Evolutionary conservation across 202 grass and related monocot species (phyloP), one percentile per base, ranked within the genome.

Genomic region (Panicum hallii): DNA sequence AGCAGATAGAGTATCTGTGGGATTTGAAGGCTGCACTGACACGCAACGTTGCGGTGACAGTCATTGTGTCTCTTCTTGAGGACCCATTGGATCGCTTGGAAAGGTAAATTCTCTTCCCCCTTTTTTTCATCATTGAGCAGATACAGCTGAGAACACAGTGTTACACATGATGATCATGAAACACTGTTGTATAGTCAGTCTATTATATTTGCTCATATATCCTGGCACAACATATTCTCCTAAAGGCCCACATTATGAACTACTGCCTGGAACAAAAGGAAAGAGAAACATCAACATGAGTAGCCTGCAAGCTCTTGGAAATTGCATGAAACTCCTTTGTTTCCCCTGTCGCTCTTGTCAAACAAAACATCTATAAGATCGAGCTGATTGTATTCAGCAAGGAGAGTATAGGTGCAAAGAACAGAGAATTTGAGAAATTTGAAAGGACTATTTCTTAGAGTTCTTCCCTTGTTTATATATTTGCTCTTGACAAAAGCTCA

Each of bases 1-100:
- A 95, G 11, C 93, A 99, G 88, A 90, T 95, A 47, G 96, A 99
- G 77, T 94, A 95, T 88, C 71, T 99, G 26, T 99, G 96, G 96
- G 93, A 95, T 85, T 56, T 99, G 83, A 99, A 99, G 89, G 83
- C 93, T 81, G 85, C 83, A 67, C 64, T 95, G 60, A 63, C 90
- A 63, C 88, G 82, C 42, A 89, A 85, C 88, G 90, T 92, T 75
- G 86, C 79, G 9, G 66, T 95, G 28, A 90, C 96, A 32, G 91
- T 95, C 71, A 95, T 95, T 41, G 78, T 99, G 32, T 94, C 93
- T 69, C 93, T 99, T 82, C 93, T 99, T 63, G 96, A 99, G 87
- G 93, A 94, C 76, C 96, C 93, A 72, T 74, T 99, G 76, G 89
- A 90, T 84, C 96, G 78, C 64, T 82, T 99, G 79, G 96, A 99